A percentile compares a stretch with the other conserved stretches of the same genome.
Conservation (phyloP, 2,329 filamentous ascomycete species). For the Exophiala lecanii-corni region DNA sequence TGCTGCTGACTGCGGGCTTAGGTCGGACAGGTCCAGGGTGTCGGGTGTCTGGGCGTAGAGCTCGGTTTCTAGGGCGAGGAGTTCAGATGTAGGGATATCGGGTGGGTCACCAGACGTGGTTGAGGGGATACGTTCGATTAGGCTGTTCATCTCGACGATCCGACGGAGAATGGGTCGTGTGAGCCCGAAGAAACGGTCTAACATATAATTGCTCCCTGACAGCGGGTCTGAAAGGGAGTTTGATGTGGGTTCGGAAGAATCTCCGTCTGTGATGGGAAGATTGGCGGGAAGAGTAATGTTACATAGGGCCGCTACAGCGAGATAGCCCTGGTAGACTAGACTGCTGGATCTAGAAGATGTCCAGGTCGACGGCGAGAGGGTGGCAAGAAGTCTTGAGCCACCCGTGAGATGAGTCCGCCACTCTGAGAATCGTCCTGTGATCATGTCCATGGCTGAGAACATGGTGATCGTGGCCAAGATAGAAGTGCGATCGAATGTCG, state of each 20-base stretch:
- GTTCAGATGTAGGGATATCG: constrained; percentile 4
- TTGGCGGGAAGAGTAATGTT: constrained; percentile 27
- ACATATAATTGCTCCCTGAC: constrained; percentile 24
- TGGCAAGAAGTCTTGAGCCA: constrained; percentile 25
- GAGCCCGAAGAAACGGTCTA: constrained; percentile 31
- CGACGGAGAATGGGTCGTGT: constrained; percentile 28
- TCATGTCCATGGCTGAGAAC: constrained; percentile 25
- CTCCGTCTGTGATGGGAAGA: constrained; percentile 24
- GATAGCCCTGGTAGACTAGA: constrained; percentile 29
- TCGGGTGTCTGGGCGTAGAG: constrained; percentile 28
- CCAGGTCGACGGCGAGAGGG: constrained; percentile 15
- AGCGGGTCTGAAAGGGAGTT: constrained; percentile 5
- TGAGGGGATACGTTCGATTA: constrained; percentile 26
- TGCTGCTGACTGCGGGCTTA: constrained; percentile 25
- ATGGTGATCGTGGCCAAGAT: constrained; percentile 23
- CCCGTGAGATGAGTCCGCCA: constrained; percentile 28
- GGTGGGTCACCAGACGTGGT: constrained; percentile 6
- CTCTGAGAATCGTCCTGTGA: constrained; percentile 21
- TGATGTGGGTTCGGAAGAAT: not conserved
- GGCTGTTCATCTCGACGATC: constrained; percentile 26
- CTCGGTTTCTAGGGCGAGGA: constrained; percentile 33
- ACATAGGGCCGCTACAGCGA: constrained; percentile 30
- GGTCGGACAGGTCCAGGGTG: constrained; percentile 19
- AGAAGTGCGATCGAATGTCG: constrained; percentile 6
- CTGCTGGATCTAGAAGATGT: constrained; percentile 7